Evolutionary conservation across 1,139 yeast species (phyloP).

Genomic region (Debaryomyces sp.): DNA sequence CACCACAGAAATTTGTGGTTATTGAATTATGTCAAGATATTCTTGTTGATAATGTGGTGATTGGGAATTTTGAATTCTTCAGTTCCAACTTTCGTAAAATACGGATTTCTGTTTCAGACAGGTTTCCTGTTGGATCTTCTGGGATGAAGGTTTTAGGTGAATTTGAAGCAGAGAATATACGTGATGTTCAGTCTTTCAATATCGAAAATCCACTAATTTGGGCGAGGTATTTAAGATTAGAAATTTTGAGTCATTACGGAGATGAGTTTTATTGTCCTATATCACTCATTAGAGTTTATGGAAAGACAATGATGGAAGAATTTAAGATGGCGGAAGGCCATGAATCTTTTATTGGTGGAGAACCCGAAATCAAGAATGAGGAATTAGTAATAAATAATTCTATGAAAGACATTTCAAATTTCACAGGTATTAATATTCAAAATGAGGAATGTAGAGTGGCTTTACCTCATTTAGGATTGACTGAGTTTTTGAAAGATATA

Average conservation of each 20-base stretch:
- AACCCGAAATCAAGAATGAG: slow-evolving; percentile 11
- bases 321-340: slow-evolving; percentile 56
- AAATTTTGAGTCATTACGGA: slow-evolving; percentile 79
- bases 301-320: slow-evolving; percentile 96
- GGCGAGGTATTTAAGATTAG: slow-evolving; percentile 82
- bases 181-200: slow-evolving; percentile 71
- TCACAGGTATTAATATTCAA: slow-evolving; percentile 7
- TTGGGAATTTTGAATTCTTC: slow-evolving; percentile 90
- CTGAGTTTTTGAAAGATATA: slow-evolving; percentile 49
- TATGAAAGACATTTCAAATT: slow-evolving; percentile 10
- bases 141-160: slow-evolving; percentile 77
- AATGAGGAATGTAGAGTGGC: slow-evolving; percentile 45
- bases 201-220: slow-evolving; percentile 82
- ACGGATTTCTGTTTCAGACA: slow-evolving; percentile 72
- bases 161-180: slow-evolving; percentile 70
- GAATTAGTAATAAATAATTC: slow-evolving; percentile 1
- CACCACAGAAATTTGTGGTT: slow-evolving; percentile 68
- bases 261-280: slow-evolving; percentile 90
- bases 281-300: slow-evolving; percentile 81
- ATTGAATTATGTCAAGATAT: slow-evolving; percentile 92
- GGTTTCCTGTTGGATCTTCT: slow-evolving; percentile 64
- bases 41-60: slow-evolving; percentile 70
- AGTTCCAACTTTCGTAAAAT: slow-evolving; percentile 78
- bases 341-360: slow-evolving; percentile 5
- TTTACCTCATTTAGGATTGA: slow-evolving; percentile 49